phyloP scores from a whole-genome alignment of 1,284 basidiomycete species.

The Wallemia ichthyophaga region DNA sequence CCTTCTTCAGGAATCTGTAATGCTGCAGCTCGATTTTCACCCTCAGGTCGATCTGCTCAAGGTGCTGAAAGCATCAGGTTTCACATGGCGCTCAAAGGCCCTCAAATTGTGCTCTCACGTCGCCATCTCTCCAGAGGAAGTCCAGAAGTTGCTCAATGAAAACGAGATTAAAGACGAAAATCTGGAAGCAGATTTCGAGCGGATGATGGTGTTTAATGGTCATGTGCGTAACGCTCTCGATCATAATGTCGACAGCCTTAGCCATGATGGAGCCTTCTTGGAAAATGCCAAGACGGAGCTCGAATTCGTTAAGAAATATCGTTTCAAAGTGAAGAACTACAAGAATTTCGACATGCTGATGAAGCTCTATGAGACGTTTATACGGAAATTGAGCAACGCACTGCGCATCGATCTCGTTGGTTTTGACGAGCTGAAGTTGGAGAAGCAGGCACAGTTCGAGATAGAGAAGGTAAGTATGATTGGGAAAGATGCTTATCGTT shows the following conservation, averaged over 20 bases:
- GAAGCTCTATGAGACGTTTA: not conserved
- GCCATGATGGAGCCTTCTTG: not conserved
- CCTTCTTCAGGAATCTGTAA: not conserved
- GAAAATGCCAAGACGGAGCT: not conserved
- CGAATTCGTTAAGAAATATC: not conserved
- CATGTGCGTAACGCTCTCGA: not conserved
- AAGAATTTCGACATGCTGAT: not conserved
- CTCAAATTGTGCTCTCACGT: not conserved
- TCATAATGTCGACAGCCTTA: not conserved
- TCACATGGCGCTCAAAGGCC: not conserved
- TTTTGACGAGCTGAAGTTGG: constrained; percentile 1
- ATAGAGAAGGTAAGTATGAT: not conserved
- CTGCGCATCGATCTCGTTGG: not conserved
- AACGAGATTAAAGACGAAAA: not conserved
- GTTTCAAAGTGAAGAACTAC: not conserved
- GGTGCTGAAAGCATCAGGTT: not conserved
- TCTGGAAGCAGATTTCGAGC: not conserved
- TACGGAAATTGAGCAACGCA: not conserved
- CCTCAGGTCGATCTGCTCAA: not conserved
- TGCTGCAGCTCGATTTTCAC: not conserved
- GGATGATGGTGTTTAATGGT: not conserved
- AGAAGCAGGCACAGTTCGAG: not conserved
- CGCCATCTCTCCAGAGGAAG: not conserved
- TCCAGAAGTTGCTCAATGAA: not conserved
- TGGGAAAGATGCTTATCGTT: too few relatives aligned